A percentile compares a stretch with the other conserved stretches of the same genome.
These are phyloP conservation scores for Cryptococcus neoformans DNA, from an alignment of 1,284 basidiomycete species.

Conservation along the genomic window DNA sequence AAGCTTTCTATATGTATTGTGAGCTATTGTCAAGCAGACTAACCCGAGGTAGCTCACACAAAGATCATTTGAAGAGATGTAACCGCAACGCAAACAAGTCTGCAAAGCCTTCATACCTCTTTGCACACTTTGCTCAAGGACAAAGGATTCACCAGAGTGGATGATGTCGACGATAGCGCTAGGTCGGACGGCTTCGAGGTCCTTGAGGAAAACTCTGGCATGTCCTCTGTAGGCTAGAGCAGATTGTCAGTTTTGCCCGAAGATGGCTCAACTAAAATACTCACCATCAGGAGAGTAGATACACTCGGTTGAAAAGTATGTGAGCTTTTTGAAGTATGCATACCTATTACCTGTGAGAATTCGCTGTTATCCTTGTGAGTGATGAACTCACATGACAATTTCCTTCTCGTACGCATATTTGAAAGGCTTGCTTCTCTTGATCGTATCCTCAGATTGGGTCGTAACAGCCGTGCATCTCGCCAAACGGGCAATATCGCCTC, in stretches of 20 bases:
- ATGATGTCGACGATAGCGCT: conserved; percentile 98
- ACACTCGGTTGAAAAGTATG: conserved; percentile 99
- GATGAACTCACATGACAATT: conserved; percentile 80
- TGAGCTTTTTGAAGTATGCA: conserved; percentile 96
- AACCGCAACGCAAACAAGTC: conserved; percentile 82
- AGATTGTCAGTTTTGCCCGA: background rate
- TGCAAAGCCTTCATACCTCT: conserved; percentile 73
- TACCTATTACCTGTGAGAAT: conserved; percentile 60
- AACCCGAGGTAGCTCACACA: conserved; percentile 53
- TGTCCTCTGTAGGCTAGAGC: conserved; percentile 85
- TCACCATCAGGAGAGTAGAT: conserved; percentile 88
- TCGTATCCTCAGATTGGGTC: conserved; percentile 89
- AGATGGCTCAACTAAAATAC: conserved; percentile 5
- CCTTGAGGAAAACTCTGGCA: conserved; percentile 89
- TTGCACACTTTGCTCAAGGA: conserved; percentile 72
- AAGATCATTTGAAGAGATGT: conserved; percentile 86
- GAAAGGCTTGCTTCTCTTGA: conserved; percentile 96
- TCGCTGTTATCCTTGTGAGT: background rate
- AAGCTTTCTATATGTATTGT: conserved; percentile 63
- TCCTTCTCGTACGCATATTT: conserved; percentile 99
- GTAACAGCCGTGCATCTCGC: conserved; percentile 93
- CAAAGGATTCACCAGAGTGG: conserved; percentile 88
- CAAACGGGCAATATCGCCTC: conserved; percentile 92
- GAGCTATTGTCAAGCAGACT: background rate
- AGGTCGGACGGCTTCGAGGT: conserved; percentile 88